Base-by-base conservation (phyloP, 305 asterid genomes). In the Rubia occidens region DNA sequence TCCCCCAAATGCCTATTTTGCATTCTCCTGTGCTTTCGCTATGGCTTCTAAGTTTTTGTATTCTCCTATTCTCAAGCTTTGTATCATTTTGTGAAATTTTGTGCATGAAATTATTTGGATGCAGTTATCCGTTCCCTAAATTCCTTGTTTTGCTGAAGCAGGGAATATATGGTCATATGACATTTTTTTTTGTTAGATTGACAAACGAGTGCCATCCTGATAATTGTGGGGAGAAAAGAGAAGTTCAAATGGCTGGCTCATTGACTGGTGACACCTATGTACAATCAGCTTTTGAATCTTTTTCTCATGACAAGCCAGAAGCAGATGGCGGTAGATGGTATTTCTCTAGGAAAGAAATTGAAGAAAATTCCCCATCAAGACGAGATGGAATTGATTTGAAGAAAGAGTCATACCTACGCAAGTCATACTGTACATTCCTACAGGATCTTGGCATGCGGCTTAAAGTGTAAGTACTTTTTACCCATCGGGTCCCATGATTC, bases 381-480 rank as follows among this genome's bases (percentile, higher is more conserved):
- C 66, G 44, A 29, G 78, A 74, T n/a, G 74, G 78, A 35, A 68
- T 74, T 13, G 78, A 74, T 69, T 61, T 74, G 68, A 74, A 69
- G 69, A 74, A 74, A 69, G 78, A 74, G 56, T 53, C 78, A 1
- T 74, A 74, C 55, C 8, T 74, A 42, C 59, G 78, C 60, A 74
- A 74, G 69, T 68, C 78, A 11, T 74, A 74, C 44, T 74, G 78
- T 70, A 74, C 78, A 62, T 74, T 74, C 71, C 65, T 74, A 24
- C 78, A 74, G 64, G 78, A 74, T 69, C 63, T 74, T 39, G 78
- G 74, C 59, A 74, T 74, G 78, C 69, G 74, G 69, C 78, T 74
- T 40, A 74, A 74, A 74, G 78, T 74, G 78, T 74, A 69, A 62
- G 78, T 29, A 44, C 40, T 60, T 68, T n/a, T 37, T 29, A 58